Evolutionary conservation across 805 yeast species (phyloP), one percentile per base, ranked within the genome.

Genomic region (Crinitomyces ghanaensis): DNA sequence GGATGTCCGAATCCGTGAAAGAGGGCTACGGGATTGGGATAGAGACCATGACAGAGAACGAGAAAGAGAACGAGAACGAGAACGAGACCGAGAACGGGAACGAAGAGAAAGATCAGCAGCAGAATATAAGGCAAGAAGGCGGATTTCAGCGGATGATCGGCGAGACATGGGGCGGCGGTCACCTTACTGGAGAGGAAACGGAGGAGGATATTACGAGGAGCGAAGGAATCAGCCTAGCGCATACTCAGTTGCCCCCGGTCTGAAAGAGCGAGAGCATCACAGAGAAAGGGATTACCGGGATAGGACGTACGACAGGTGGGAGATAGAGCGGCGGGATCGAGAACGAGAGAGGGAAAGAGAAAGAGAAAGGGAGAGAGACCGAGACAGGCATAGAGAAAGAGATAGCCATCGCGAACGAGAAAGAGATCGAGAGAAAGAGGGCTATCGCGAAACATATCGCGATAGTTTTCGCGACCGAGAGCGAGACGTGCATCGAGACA

Each of bases 21-120:
- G 30, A 19, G 18, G 26, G 25, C 13, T 12, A 9, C 17, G 13
- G 27, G 15, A 4, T 19, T n/a, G n/a, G n/a, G n/a, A n/a, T n/a
- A n/a, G n/a, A n/a, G n/a, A n/a, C n/a, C n/a, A n/a, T n/a, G n/a
- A 23, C 11, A 29, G 30, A n/a, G 31, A 18, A 8, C 30, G 35
- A 4, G 35, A 40, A 19, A 6, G 41, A 26, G 36, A 33, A 13
- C 28, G 35, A 11, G 40, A 36, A 15, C 30, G 38, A 29, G 42
- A 40, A 13, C 33, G 42, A 4, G 44, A 40, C 9, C 27, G 42
- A 19, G 41, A 41, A 9, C 24, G 40, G 7, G 40, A 34, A 13
- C 37, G 43, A 25, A 40, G 35, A 31, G 46, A 45, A 21, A 35
- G 43, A 33, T 43, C 40, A 23, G 44, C 49, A 23, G 45, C 46